Evolutionary conservation across 2,329 filamentous ascomycete genomes (phyloP), one percentile per base, ranked within the genome.

Genomic region (Hypocreales sp.): DNA sequence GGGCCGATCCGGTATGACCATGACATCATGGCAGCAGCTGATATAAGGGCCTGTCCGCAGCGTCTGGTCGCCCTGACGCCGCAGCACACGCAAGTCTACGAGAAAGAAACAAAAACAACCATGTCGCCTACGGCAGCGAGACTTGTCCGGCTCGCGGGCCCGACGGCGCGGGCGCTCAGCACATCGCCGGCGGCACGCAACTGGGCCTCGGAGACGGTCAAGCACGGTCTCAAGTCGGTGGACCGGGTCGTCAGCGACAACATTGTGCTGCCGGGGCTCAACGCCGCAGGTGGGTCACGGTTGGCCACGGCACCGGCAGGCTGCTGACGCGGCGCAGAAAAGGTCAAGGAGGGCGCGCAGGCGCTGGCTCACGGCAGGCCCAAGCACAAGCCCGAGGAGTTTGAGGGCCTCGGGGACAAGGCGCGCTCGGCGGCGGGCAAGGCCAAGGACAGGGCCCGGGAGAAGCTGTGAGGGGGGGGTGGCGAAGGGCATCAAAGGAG

Each of bases 171-270:
- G 28, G 45, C 57, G 20, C 72, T 74, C 50, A 61, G 58, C 33
- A 64, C 62, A 9, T 56, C 53, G 27, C 35, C 56, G 8, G 45
- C 47, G 2, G 37, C 49, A 7, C 55, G 55, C 25, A 72, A 70
- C 52, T 53, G 58, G 8, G 52, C 60, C 3, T 53, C 62, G 27
- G 66, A 74, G 31, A 38, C 58, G 0, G 62, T 66, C 39, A 77
- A 74, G 50, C 69, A 76, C 34, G 60, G 60, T 4, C 48, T 68
- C 31, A 72, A 75, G 50, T 53, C 51, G 5, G 67, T 73, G 5
- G 68, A 77, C 51, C 59, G 67, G 17, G 59, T 54, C 26, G 67
- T 77, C 22, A 63, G 64, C 32, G 64, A 72, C 44, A 74, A 71
- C 44, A 44, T 77, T 12, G 64, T 74, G 16, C 65, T 75, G 15